These are phyloP conservation scores for Fusarium begoniae DNA, from an alignment of 2,329 filamentous ascomycete species.

Conservation along the genomic window DNA sequence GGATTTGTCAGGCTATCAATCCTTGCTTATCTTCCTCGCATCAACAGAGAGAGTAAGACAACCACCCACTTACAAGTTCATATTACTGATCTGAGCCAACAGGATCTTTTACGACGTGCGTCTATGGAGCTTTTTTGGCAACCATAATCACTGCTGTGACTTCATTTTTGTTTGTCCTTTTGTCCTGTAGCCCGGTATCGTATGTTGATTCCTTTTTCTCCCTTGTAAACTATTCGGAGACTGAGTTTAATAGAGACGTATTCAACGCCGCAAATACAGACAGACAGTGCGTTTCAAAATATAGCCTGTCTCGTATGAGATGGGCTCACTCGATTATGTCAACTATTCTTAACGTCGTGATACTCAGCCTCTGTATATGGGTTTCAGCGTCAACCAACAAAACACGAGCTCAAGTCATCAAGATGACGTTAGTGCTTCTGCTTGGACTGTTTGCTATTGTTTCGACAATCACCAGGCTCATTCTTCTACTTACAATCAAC, in stretches of 20 bases:
- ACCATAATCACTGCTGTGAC: constrained; percentile 18
- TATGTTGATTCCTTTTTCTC: background rate
- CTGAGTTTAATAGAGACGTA: constrained; percentile 23
- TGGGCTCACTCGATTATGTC: constrained; percentile 45
- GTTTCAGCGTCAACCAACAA: constrained; percentile 50
- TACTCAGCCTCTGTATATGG: constrained; percentile 50
- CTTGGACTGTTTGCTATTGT: constrained; percentile 50
- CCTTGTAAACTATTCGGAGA: background rate
- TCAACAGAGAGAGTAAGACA: constrained; percentile 30
- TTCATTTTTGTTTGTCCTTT: constrained; percentile 35
- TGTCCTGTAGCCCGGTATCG: constrained; percentile 33
- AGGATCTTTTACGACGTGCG: constrained; percentile 27
- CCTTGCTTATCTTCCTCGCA: constrained; percentile 32
- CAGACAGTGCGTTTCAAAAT: constrained; percentile 27
- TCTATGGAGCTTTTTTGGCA: constrained; percentile 20
- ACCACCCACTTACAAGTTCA: background rate
- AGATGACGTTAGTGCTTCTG: constrained; percentile 49
- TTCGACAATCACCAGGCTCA: constrained; percentile 52
- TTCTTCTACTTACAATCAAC: constrained; percentile 46
- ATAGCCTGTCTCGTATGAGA: constrained; percentile 44
- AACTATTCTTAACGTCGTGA: constrained; percentile 47
- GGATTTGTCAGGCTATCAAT: constrained; percentile 40
- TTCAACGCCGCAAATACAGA: constrained; percentile 24
- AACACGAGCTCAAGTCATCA: constrained; percentile 45
- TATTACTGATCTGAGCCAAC: background rate